phyloP scores from a whole-genome alignment of 768 basidiomycete species.

The Peribolospora baueri region DNA sequence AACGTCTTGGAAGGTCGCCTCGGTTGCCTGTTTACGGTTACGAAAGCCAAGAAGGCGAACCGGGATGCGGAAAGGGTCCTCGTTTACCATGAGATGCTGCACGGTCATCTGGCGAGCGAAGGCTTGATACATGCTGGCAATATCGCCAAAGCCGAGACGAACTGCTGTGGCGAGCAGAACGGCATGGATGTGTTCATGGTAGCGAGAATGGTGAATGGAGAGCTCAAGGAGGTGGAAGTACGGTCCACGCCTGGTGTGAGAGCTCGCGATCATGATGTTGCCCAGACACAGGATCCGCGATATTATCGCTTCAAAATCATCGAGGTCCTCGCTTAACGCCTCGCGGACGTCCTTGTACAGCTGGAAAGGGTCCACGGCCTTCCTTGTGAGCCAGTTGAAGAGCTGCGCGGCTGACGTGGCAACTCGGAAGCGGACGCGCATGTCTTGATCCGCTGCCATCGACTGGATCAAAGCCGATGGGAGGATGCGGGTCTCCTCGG shows the following conservation, averaged over 20 bases:
- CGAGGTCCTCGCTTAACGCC: conserved; percentile 26
- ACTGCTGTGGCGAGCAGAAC: conserved; percentile 38
- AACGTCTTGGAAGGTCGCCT: conserved; percentile 39
- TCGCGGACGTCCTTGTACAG: conserved; percentile 30
- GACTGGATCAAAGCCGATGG: conserved; percentile 29
- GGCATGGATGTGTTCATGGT: conserved; percentile 22
- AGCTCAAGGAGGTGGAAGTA: conserved; percentile 75
- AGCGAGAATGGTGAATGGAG: conserved; percentile 18
- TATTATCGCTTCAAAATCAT: conserved; percentile 47
- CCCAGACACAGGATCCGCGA: conserved; percentile 45
- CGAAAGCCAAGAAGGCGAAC: conserved; percentile 51
- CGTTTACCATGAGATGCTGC: conserved; percentile 23
- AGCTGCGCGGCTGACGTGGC: conserved; percentile 30
- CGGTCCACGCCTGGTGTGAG: conserved; percentile 48
- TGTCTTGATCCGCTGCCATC: conserved; percentile 44
- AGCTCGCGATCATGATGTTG: conserved; percentile 56
- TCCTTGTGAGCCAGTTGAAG: conserved; percentile 13
- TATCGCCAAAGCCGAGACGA: conserved; percentile 37
- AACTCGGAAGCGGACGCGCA: conserved; percentile 57
- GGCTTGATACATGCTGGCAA: conserved; percentile 44
- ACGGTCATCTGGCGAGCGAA: conserved; percentile 52
- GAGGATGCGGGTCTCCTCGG: conserved; percentile 8
- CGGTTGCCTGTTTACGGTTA: conserved; percentile 39
- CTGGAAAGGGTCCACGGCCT: not conserved
- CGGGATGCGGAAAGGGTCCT: conserved; percentile 32